A percentile compares a stretch with the other conserved stretches of the same genome.
Conservation (phyloP, 805 yeast species). For the Candida tammaniensis region DNA sequence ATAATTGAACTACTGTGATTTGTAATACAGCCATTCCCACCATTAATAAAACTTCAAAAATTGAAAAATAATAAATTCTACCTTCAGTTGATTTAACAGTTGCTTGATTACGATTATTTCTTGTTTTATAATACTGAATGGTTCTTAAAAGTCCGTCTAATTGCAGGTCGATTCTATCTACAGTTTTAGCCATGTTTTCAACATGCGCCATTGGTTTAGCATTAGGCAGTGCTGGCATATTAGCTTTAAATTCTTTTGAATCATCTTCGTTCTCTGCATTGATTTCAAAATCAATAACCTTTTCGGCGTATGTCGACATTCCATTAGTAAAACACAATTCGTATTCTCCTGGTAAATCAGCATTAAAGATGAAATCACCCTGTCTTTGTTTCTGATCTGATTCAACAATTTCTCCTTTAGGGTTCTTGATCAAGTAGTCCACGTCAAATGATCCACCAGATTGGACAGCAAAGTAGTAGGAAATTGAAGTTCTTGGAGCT, state of each 20-base stretch:
- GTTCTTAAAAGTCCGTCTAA: conserved; percentile 54
- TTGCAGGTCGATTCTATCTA: conserved; percentile 57
- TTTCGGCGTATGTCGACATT: conserved; percentile 78
- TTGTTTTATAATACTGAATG: conserved; percentile 80
- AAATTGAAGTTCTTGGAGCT: conserved; percentile 55
- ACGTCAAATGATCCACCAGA: conserved; percentile 78
- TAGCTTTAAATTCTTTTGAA: conserved; percentile 48
- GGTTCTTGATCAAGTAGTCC: conserved; percentile 63
- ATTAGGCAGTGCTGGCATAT: conserved; percentile 54
- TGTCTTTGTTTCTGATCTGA: conserved; percentile 64
- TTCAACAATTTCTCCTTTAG: conserved; percentile 52
- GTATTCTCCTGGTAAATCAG: conserved; percentile 71
- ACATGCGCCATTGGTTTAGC: conserved; percentile 50
- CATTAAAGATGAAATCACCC: conserved; percentile 75
- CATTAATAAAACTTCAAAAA: conserved; percentile 68
- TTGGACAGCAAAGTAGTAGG: conserved; percentile 81
- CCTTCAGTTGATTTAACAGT: conserved; percentile 79
- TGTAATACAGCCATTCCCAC: conserved; percentile 73
- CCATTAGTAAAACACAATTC: conserved; percentile 82
- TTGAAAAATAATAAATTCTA: conserved; percentile 73
- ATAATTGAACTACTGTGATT: conserved; percentile 62
- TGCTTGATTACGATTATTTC: conserved; percentile 88
- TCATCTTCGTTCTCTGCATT: conserved; percentile 47
- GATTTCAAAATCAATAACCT: conserved; percentile 81
- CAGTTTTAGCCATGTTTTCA: conserved; percentile 50